Evolutionary conservation across 2,329 filamentous ascomycete species (phyloP).

Genomic region (Cyanodermella asteris): DNA sequence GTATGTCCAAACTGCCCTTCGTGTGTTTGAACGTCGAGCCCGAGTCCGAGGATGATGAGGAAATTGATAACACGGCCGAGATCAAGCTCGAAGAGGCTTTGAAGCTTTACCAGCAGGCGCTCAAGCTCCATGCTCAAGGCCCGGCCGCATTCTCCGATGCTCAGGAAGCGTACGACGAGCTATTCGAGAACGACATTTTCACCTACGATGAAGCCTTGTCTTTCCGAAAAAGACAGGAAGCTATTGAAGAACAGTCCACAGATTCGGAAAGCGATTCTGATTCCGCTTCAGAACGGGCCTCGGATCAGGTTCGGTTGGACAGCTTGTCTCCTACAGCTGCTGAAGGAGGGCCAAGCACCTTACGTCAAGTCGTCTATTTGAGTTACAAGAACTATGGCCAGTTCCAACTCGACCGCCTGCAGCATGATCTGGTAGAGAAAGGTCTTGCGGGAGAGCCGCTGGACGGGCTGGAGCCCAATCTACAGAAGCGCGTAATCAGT

Average conservation of each 20-base stretch:
- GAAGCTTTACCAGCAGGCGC: conserved; percentile 76
- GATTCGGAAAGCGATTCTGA: conserved; percentile 24
- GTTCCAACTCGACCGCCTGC: conserved; percentile 60
- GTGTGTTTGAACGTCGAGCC: conserved; percentile 83
- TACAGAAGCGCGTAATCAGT: too few species aligned
- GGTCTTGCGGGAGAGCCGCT: neutral
- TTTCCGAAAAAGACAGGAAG: too few species aligned
- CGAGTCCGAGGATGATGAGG: conserved; percentile 73
- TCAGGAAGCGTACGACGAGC: conserved; percentile 54
- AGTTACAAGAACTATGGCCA: conserved; percentile 92
- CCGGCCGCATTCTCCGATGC: conserved; percentile 55
- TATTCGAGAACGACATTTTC: conserved; percentile 88
- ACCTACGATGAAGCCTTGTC: conserved; percentile 70
- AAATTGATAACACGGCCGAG: conserved; percentile 86
- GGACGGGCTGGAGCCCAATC: conserved; percentile 2
- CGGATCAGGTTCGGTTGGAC: conserved; percentile 10
- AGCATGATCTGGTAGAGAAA: conserved; percentile 20
- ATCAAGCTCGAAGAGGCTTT: conserved; percentile 93
- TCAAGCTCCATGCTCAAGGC: conserved; percentile 81
- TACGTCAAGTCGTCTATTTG: conserved; percentile 77
- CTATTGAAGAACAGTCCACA: conserved; percentile 62
- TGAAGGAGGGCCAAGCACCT: conserved; percentile 55
- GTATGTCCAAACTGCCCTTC: too few species aligned
- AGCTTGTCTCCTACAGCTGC: conserved; percentile 32
- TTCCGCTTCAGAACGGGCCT: conserved; percentile 8